Evolutionary conservation across 2,329 filamentous ascomycete species (phyloP).

Genomic region (Botryotinia calthae): DNA sequence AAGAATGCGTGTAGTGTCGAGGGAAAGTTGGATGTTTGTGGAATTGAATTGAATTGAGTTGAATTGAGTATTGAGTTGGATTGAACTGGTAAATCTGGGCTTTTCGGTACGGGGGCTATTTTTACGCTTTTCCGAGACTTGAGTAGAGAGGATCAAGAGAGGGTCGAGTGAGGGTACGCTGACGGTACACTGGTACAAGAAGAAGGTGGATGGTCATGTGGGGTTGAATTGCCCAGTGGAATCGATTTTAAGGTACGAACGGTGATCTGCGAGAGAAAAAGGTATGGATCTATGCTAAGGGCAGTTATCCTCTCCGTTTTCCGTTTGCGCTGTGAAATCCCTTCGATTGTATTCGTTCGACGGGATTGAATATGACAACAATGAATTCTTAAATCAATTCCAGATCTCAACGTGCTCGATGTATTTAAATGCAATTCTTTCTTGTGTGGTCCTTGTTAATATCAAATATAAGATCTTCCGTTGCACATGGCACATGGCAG

Average conservation of each 20-base stretch:
- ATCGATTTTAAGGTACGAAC: background rate
- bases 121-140: conserved; percentile 12
- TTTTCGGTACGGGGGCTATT: conserved; percentile 12
- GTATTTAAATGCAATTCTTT: background rate
- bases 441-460: background rate
- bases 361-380: background rate
- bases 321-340: background rate
- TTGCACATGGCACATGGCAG: background rate
- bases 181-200: background rate
- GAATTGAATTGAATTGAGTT: background rate
- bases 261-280: background rate
- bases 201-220: conserved; percentile 9
- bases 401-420: background rate
- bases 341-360: background rate
- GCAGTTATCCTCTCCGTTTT: background rate
- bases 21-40: background rate
- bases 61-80: background rate
- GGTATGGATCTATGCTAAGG: background rate
- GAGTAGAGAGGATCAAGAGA: background rate
- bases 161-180: background rate
- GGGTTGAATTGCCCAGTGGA: conserved; percentile 1
- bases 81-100: background rate
- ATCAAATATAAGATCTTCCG: background rate
- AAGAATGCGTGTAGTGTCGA: background rate
- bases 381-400: background rate